These are phyloP conservation scores for Phytophthora lateralis DNA, from an alignment of 352 stramenopile species.

Conservation along the genomic window DNA sequence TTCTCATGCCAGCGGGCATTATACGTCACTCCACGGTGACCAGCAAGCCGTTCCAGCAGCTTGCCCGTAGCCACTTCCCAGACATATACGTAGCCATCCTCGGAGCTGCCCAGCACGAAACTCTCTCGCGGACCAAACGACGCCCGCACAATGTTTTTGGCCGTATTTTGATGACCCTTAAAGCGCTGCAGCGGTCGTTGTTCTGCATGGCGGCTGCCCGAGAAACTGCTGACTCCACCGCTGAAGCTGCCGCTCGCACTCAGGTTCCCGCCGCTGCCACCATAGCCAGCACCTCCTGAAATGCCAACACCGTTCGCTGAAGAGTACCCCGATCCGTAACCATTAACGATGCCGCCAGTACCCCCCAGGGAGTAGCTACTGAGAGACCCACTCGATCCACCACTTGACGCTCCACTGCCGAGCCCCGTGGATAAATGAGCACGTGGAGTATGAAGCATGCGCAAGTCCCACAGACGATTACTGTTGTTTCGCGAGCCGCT, in stretches of 20 bases:
- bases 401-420: conserved; percentile 27
- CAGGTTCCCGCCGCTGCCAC: conserved; percentile 33
- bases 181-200: conserved; percentile 85
- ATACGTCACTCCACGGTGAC: conserved; percentile 83
- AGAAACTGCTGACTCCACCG: conserved; percentile 30
- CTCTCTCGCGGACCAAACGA: conserved; percentile 85
- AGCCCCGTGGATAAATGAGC: conserved; percentile 53
- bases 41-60: conserved; percentile 78
- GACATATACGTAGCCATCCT: conserved; percentile 88
- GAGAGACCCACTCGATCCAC: conserved; percentile 36
- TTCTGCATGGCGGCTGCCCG: conserved; percentile 43
- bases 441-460: conserved; percentile 80
- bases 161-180: conserved; percentile 90
- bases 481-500: conserved; percentile 89
- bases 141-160: conserved; percentile 88
- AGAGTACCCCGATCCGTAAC: conserved; percentile 25
- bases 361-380: conserved; percentile 28
- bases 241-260: conserved; percentile 29
- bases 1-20: conserved; percentile 89
- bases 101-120: conserved; percentile 86
- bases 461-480: conserved; percentile 89
- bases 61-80: conserved; percentile 89
- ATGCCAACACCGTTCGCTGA: conserved; percentile 29
- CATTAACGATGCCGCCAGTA: conserved; percentile 18
- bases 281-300: conserved; percentile 21